A percentile compares a stretch with the other conserved stretches of the same genome.
Evolutionary conservation across 352 stramenopile species (phyloP).

Genomic region (Phytophthora pseudosyringae): DNA sequence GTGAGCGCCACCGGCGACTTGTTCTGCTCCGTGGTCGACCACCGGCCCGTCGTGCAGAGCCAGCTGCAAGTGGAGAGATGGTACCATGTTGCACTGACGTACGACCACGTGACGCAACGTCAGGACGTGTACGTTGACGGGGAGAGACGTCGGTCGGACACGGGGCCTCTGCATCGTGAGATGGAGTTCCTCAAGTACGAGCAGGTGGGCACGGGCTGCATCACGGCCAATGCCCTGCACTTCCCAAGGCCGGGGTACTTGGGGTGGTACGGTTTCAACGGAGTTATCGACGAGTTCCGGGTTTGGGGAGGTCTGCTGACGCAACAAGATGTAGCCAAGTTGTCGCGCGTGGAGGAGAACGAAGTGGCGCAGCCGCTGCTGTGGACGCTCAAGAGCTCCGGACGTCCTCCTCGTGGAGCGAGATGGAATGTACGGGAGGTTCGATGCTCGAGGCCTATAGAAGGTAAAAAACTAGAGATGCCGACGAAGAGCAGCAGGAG

Average conservation of each 20-base stretch:
- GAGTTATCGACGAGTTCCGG: slow-evolving; percentile 44
- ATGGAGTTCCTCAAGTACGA: slow-evolving; percentile 23
- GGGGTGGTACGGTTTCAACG: slow-evolving; percentile 46
- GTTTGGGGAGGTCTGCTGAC: slow-evolving; percentile 34
- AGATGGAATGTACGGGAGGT: slow-evolving; percentile 28
- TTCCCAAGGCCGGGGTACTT: slow-evolving; percentile 9
- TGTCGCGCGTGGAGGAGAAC: slow-evolving; percentile 9
- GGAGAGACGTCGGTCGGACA: slow-evolving; percentile 4
- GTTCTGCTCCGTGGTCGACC: slow-evolving; percentile 41
- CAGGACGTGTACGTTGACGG: slow-evolving; percentile 43
- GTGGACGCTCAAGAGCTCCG: slow-evolving; percentile 3
- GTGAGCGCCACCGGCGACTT: slow-evolving; percentile 34
- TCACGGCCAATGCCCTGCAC: slow-evolving; percentile 19
- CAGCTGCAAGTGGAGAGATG: slow-evolving; percentile 27
- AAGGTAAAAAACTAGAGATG: slow-evolving; percentile 9
- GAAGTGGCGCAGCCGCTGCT: not conserved
- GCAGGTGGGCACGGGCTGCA: slow-evolving; percentile 43
- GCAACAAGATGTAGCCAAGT: slow-evolving; percentile 6
- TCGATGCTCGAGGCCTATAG: slow-evolving; percentile 7
- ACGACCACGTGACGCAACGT: slow-evolving; percentile 15
- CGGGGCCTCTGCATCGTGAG: slow-evolving; percentile 16
- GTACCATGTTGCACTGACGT: slow-evolving; percentile 50
- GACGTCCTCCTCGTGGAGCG: not conserved
- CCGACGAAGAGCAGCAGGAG: not conserved
- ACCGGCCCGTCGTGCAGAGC: slow-evolving; percentile 30